Percentiles rank a stretch among this genome's conserved stretches.
These are phyloP conservation scores for Cladorrhinum sp. DNA, from an alignment of 2,329 filamentous ascomycete species.

Conservation along the genomic window DNA sequence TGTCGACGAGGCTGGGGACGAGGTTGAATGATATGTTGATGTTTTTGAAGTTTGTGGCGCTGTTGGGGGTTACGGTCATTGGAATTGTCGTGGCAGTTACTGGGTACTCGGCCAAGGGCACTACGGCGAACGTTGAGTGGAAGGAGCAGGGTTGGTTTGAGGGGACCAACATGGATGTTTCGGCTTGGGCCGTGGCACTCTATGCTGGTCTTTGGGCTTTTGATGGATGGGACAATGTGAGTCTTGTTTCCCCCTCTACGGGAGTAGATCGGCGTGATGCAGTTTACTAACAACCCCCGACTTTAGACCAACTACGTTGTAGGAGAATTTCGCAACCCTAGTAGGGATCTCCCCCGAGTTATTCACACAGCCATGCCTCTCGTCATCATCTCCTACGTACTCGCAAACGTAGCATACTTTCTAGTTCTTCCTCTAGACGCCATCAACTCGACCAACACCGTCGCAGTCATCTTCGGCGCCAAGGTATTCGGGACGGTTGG, in stretches of 20 bases:
- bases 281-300: conserved; percentile 26
- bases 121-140: conserved; percentile 74
- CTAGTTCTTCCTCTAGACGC: conserved; percentile 78
- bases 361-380: conserved; percentile 96
- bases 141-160: conserved; percentile 86
- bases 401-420: conserved; percentile 92
- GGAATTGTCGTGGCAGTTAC: conserved; percentile 88
- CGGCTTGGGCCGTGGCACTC: conserved; percentile 86
- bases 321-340: conserved; percentile 90
- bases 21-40: conserved; percentile 89
- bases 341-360: conserved; percentile 83
- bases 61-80: conserved; percentile 80
- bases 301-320: conserved; percentile 91
- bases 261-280: too few species aligned
- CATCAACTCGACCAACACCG: conserved; percentile 86
- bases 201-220: conserved; percentile 98
- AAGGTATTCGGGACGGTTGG: conserved; percentile 86
- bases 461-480: conserved; percentile 90
- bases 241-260: conserved; percentile 33
- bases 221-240: conserved; percentile 97
- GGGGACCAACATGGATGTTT: conserved; percentile 74
- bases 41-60: conserved; percentile 92
- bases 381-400: conserved; percentile 84
- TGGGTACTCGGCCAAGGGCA: conserved; percentile 72
- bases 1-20: conserved; percentile 86